These are phyloP conservation scores for Penicillium sumatraense DNA, from an alignment of 2,329 filamentous ascomycete species.

Conservation along the genomic window DNA sequence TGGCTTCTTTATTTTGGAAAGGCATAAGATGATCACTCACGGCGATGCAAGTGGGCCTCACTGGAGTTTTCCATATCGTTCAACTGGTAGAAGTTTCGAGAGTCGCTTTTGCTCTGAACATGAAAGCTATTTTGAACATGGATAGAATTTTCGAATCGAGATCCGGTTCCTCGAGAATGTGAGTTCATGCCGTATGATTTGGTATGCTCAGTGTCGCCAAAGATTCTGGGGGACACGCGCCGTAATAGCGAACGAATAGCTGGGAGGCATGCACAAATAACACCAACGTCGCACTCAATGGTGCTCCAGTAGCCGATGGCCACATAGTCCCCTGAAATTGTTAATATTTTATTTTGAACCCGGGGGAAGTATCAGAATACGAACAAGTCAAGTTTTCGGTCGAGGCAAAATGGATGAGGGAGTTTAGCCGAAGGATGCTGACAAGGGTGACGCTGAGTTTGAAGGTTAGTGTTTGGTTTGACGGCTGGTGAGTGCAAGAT, in stretches of 20 bases:
- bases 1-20: too few relatives aligned
- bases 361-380: neutral
- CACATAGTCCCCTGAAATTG: slow-evolving; percentile 35
- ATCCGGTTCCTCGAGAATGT: slow-evolving; percentile 13
- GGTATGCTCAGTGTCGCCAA: slow-evolving; percentile 36
- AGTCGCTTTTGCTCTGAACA: slow-evolving; percentile 19
- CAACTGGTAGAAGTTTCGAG: slow-evolving; percentile 25
- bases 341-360: neutral
- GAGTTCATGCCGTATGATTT: slow-evolving; percentile 20
- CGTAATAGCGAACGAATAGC: slow-evolving; percentile 44
- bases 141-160: slow-evolving; percentile 18
- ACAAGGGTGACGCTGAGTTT: slow-evolving; percentile 48
- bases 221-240: slow-evolving; percentile 40
- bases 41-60: slow-evolving; percentile 15
- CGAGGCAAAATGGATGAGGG: slow-evolving; percentile 48
- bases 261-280: slow-evolving; percentile 38
- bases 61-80: slow-evolving; percentile 26
- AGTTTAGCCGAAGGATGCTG: slow-evolving; percentile 50
- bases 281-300: slow-evolving; percentile 35
- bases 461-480: neutral
- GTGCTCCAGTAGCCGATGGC: slow-evolving; percentile 36
- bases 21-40: neutral
- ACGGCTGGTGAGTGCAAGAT: neutral
- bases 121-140: slow-evolving; percentile 20
- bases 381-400: slow-evolving; percentile 47